phyloP scores from a whole-genome alignment of 2,329 filamentous ascomycete species.

The Trichophyton mentagrophytes region DNA sequence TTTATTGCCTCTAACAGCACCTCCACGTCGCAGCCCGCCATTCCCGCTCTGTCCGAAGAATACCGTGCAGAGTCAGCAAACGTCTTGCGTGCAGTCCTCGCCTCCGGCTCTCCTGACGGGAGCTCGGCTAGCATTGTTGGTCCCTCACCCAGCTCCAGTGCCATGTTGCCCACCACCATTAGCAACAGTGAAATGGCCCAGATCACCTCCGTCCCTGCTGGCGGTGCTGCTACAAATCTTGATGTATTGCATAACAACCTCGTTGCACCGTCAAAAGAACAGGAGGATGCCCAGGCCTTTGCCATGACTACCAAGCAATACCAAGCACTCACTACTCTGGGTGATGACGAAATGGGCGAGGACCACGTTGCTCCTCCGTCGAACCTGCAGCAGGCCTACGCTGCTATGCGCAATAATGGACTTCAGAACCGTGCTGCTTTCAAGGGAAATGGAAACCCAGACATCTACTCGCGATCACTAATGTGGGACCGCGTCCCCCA shows the following conservation, averaged over 20 bases:
- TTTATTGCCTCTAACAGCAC: slow-evolving; percentile 83
- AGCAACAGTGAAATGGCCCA: slow-evolving; percentile 29
- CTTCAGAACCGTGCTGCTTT: slow-evolving; percentile 46
- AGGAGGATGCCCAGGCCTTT: slow-evolving; percentile 80
- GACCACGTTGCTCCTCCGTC: slow-evolving; percentile 30
- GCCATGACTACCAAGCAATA: slow-evolving; percentile 77
- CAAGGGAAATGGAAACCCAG: slow-evolving; percentile 47
- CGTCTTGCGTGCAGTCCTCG: slow-evolving; percentile 35
- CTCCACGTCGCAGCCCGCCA: slow-evolving; percentile 46
- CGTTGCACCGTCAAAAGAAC: slow-evolving; percentile 65
- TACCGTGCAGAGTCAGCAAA: slow-evolving; percentile 37
- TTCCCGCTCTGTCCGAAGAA: slow-evolving; percentile 34
- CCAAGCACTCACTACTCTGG: slow-evolving; percentile 65
- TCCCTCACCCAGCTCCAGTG: slow-evolving; percentile 15
- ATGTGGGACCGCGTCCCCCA: slow-evolving; percentile 89
- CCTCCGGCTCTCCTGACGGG: slow-evolving; percentile 31
- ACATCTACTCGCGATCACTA: slow-evolving; percentile 84
- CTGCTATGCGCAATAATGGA: slow-evolving; percentile 58
- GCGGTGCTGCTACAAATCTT: slow-evolving; percentile 32
- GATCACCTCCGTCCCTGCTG: slow-evolving; percentile 22
- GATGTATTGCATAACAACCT: slow-evolving; percentile 56
- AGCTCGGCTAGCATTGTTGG: slow-evolving; percentile 39
- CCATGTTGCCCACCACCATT: slow-evolving; percentile 23
- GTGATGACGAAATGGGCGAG: slow-evolving; percentile 32
- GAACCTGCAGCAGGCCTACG: slow-evolving; percentile 51